phyloP scores from a whole-genome alignment of 768 basidiomycete genomes.

The Xanthoconium purpureum region DNA sequence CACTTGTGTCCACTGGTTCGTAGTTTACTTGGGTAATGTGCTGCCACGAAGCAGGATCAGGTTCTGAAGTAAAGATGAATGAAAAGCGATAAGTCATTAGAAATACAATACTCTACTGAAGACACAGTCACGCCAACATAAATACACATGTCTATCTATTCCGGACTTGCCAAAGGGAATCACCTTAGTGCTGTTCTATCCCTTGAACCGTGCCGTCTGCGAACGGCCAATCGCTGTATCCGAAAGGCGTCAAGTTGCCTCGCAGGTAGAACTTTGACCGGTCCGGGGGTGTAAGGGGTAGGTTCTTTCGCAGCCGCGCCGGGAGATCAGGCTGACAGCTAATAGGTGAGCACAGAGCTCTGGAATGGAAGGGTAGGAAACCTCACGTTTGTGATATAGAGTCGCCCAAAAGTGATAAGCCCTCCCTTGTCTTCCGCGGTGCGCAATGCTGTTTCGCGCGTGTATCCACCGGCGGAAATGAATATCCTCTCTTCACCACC shows the following conservation, averaged over 20 bases:
- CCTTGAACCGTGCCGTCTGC: too few relatives aligned
- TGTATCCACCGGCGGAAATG: conserved; percentile 1
- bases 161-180: too few relatives aligned
- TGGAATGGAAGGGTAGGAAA: neutral
- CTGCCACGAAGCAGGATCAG: too few relatives aligned
- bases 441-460: neutral
- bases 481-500: neutral
- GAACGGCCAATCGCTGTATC: too few relatives aligned
- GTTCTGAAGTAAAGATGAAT: too few relatives aligned
- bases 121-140: too few relatives aligned
- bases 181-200: too few relatives aligned
- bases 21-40: too few relatives aligned
- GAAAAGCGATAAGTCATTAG: too few relatives aligned
- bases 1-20: too few relatives aligned
- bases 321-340: conserved; percentile 33
- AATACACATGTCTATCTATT: too few relatives aligned
- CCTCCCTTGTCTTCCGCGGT: neutral
- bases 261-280: neutral
- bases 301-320: conserved; percentile 19
- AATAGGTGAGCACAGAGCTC: neutral
- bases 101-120: too few relatives aligned
- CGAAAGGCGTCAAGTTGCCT: neutral
- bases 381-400: conserved; percentile 2
- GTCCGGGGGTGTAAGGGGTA: conserved; percentile 13
- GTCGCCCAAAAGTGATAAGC: neutral